Evolutionary conservation across 2,329 filamentous ascomycete genomes (phyloP), one percentile per base, ranked within the genome.

Genomic region (Erysiphe pulchra): DNA sequence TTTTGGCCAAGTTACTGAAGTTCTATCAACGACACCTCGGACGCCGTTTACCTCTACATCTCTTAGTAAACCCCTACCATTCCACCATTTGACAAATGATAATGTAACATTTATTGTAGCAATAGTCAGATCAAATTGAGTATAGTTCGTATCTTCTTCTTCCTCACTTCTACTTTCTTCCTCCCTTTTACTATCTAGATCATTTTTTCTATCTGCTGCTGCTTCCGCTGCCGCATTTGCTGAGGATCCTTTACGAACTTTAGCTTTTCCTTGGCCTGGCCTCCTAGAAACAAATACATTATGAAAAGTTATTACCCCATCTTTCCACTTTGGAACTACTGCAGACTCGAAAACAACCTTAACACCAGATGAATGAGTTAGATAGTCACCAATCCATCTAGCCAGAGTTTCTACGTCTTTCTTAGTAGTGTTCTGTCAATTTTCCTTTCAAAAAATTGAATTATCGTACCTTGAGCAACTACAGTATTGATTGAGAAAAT

Each of bases 61-160:
- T 54, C 82, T 78, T 9, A 98, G 65, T 6, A 92, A 69, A 0
- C 90, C 90, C 60, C 87, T 94, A 18, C 90, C 87, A 54, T 93
- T 95, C 74, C 92, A 92, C 90, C 90, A 98, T 59, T 94, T 95
- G n/a, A 85, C 70, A 54, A 98, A 95, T 0, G 90, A 98, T 24
- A 98, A 61, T 0, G 87, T 95, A 38, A 98, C 87, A 56, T 98
- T 93, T 50, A 98, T 83, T 0, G 83, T 92, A 50, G 90, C 83
- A 48, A 98, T 83, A 0, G 85, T 93, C 14, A 98, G 67, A 56
- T 98, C 90, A 54, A 94, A 98, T 54, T 98, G 90, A 0, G 86
- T 94, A 60, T 95, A 98, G 57, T 98, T 98, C 16, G 82, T 84
- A 57, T 95, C 87, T 56, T 95, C 86, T 47, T 77, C 71, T 41